Conservation (phyloP, 306 rosid species). For the Pachyrhizus erosus region DNA sequence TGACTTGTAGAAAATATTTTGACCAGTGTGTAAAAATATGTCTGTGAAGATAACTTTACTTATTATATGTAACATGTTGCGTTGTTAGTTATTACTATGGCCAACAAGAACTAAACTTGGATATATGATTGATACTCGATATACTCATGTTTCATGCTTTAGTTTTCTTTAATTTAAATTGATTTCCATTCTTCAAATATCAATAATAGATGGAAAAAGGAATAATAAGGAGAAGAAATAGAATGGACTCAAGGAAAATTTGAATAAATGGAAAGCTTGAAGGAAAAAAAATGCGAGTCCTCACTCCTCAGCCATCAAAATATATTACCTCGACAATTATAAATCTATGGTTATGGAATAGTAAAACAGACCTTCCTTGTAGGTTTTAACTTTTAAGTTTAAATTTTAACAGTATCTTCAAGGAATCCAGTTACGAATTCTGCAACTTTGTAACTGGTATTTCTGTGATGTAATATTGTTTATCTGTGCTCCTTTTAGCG, state of each 20-base stretch:
- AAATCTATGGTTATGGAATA: background rate
- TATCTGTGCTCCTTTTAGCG: background rate
- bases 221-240: background rate
- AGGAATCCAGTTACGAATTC: background rate
- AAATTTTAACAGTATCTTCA: background rate
- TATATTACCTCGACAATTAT: background rate
- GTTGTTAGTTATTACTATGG: background rate
- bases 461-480: background rate
- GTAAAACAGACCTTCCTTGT: background rate
- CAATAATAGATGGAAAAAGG: background rate
- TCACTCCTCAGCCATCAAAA: background rate
- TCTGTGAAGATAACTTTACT: background rate
- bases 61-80: background rate
- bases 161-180: background rate
- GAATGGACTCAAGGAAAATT: background rate
- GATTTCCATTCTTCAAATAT: background rate
- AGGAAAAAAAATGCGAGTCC: background rate
- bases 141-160: background rate
- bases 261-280: constrained; percentile 4
- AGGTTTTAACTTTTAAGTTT: background rate
- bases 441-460: background rate
- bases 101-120: background rate
- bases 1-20: background rate
- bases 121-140: background rate
- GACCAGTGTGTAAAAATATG: background rate